Percentiles rank a stretch among this genome's conserved stretches.
Evolutionary conservation across 768 basidiomycete species (phyloP).

Genomic region (Lentinula aciculospora): DNA sequence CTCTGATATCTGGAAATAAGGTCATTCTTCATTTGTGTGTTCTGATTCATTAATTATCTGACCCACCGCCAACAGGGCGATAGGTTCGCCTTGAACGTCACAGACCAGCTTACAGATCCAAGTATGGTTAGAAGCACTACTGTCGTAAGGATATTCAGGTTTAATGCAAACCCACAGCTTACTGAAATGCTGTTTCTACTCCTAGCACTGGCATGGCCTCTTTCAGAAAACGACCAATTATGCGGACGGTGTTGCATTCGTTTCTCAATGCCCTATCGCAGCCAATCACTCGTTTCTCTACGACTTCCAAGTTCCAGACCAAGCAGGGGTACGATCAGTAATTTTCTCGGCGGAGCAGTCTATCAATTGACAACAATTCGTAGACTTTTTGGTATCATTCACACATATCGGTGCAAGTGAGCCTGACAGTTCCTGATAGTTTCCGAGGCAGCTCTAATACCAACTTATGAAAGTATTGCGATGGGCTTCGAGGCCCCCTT

Average conservation of each 20-base stretch:
- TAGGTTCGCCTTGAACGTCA: conserved; percentile 29
- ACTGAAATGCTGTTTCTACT: background rate
- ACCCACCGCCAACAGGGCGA: conserved; percentile 16
- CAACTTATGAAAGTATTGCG: conserved; percentile 13
- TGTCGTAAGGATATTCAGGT: conserved; percentile 23
- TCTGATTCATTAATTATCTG: background rate
- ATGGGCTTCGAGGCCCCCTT: conserved; percentile 10
- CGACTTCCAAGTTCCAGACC: conserved; percentile 21
- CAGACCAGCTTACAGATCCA: conserved; percentile 29
- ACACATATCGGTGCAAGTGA: conserved; percentile 17
- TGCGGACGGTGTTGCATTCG: conserved; percentile 20
- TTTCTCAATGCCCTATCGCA: conserved; percentile 30
- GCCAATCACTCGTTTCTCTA: conserved; percentile 23
- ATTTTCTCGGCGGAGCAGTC: conserved; percentile 13
- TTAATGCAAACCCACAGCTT: background rate
- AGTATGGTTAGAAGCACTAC: conserved; percentile 32
- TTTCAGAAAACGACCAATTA: conserved; percentile 5
- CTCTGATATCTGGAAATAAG: background rate
- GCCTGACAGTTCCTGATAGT: background rate
- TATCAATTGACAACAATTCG: conserved; percentile 16
- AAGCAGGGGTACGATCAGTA: conserved; percentile 20
- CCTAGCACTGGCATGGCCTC: conserved; percentile 19
- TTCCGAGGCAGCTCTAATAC: background rate
- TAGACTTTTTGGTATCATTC: conserved; percentile 25
- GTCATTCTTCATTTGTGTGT: background rate